phyloP scores from a whole-genome alignment of 352 stramenopile genomes.

The Globisporangium polare region DNA sequence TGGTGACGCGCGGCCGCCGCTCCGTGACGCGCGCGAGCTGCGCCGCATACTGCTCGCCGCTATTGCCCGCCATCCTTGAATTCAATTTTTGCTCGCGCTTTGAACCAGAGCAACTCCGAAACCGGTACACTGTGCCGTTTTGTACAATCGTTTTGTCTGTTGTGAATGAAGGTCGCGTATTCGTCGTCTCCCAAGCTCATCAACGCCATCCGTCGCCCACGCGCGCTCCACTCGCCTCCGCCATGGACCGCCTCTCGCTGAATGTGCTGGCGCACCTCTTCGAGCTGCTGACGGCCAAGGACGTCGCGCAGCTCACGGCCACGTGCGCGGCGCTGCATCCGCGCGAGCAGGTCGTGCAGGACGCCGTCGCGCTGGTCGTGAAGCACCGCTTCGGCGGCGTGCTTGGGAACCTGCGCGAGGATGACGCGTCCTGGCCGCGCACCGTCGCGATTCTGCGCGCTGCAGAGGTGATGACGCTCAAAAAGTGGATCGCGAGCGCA shows the following conservation, averaged over 20 bases:
- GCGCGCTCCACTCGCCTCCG: background rate
- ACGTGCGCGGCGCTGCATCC: conserved; percentile 44
- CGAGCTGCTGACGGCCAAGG: conserved; percentile 49
- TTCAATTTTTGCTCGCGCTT: background rate
- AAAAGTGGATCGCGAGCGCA: conserved; percentile 40
- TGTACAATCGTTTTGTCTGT: background rate
- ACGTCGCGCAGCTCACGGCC: conserved; percentile 43
- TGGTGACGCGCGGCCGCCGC: conserved; percentile 24
- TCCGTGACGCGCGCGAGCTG: conserved; percentile 44
- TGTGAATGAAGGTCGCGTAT: conserved; percentile 6
- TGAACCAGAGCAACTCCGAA: background rate
- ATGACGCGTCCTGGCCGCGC: conserved; percentile 56
- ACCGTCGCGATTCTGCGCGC: conserved; percentile 48
- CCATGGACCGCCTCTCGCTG: conserved; percentile 63
- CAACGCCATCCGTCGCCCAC: conserved; percentile 20
- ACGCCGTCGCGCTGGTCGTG: conserved; percentile 56
- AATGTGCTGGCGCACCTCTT: conserved; percentile 56
- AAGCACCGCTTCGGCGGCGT: conserved; percentile 52
- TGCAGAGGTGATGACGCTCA: conserved; percentile 61
- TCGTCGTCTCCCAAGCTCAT: background rate
- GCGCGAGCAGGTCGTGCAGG: conserved; percentile 30
- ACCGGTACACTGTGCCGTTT: background rate
- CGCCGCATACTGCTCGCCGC: conserved; percentile 6
- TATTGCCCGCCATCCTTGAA: background rate
- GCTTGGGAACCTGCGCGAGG: conserved; percentile 43